Evolutionary conservation across 495 filamentous ascomycete genomes (phyloP), one percentile per base, ranked within the genome.

Genomic region (Bacidia rubella): DNA sequence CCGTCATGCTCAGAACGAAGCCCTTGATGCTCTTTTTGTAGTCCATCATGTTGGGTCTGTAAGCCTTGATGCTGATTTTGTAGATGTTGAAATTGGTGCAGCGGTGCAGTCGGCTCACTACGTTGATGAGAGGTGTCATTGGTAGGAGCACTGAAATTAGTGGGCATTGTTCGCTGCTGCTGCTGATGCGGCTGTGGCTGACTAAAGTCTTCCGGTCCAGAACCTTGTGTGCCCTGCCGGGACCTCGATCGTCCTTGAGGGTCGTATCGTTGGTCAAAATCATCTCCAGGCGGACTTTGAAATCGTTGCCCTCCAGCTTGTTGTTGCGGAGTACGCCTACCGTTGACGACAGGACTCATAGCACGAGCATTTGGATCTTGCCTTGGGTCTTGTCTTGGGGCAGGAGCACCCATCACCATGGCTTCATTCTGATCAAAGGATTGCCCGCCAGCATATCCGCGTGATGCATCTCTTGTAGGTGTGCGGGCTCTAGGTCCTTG

Each of bases 251-350:
- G 53, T n/a, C 20, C 47, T 12, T 41, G 49, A 4, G 51, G 32
- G 38, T 60, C 53, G 12, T 54, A 55, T 21, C 50, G 47, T 22
- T 41, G 29, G 11, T 62, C 60, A 22, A 58, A 53, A 1, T 58
- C 53, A 9, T 54, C 56, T 5, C 19, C 35, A 11, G 39, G 27
- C 24, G 46, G 53, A 22, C 57, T 41, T 53, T 49, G 49, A 24
- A 55, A 47, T 7, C 54, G 44, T 41, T 23, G 65, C 54, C 49
- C 65, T 68, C n/a, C n/a, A n/a, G n/a, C n/a, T n/a, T n/a, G n/a
- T 48, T 77, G 74, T 17, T 75, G 80, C 15, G 84, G 83, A 0
- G 81, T 85, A 27, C 78, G 79, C 22, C 78, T 74, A 39, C 81
- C 82, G 46, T 77, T 77, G 2, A 69, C 63, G 2, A 63, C 61